Conservation (phyloP, 768 basidiomycete species). For the Chalciporus piperatus region DNA sequence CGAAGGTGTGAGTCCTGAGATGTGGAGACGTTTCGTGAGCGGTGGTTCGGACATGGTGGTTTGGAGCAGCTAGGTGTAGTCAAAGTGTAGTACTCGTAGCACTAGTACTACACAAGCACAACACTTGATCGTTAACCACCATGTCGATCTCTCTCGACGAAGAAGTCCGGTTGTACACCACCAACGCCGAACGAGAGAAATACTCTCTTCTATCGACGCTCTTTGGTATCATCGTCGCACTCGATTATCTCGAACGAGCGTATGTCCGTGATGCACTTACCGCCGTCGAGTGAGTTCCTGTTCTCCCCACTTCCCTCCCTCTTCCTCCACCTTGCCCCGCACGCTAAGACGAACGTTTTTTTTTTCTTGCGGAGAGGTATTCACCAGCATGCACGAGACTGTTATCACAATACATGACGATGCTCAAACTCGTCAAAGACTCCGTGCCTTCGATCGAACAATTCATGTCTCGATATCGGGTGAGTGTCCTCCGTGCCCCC, state of each 20-base stretch:
- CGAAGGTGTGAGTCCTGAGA: constrained; percentile 72
- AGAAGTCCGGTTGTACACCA: constrained; percentile 85
- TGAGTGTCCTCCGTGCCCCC: constrained; percentile 32
- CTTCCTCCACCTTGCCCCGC: background rate
- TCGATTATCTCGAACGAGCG: constrained; percentile 94
- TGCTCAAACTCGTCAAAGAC: constrained; percentile 92
- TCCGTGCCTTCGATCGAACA: constrained; percentile 82
- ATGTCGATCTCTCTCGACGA: constrained; percentile 74
- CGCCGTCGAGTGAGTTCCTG: constrained; percentile 74
- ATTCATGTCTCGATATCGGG: constrained; percentile 88
- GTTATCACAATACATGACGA: constrained; percentile 96
- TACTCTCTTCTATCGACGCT: constrained; percentile 86
- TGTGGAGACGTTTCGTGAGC: constrained; percentile 61
- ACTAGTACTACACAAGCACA: background rate
- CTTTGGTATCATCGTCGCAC: constrained; percentile 84
- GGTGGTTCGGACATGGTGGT: constrained; percentile 16
- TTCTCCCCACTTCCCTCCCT: no score
- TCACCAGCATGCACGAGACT: constrained; percentile 93
- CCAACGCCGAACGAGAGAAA: constrained; percentile 86
- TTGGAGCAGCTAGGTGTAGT: constrained; percentile 2
- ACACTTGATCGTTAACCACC: background rate
- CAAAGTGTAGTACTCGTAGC: no score
- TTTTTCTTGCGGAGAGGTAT: constrained; percentile 64
- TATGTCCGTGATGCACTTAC: constrained; percentile 93
- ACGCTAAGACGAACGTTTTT: constrained; percentile 7